Evolutionary conservation across 148 eudicot genomes (phyloP), one percentile per base, ranked within the genome.

Genomic region (Pharnaceum exiguum): DNA sequence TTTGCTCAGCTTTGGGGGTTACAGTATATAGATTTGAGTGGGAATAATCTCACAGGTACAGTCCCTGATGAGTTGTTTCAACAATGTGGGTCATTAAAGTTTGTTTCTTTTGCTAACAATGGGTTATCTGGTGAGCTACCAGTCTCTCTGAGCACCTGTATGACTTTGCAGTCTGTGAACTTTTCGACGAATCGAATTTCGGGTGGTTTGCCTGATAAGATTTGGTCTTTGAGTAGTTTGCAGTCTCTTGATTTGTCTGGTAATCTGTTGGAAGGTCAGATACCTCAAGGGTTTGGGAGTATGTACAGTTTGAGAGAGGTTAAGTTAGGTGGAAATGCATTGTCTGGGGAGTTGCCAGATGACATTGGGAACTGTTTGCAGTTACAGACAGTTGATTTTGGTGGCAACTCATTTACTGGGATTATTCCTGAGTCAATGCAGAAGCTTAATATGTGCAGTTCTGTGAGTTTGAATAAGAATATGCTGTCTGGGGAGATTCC

Each of bases 141-240:
- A 15, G 58, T 71, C 28, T 70, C 85, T 66, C 56, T 90, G 22
- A 46, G 60, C 30, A 75, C 83, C 5, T 90, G 97, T 65, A 76
- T 74, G 67, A 72, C 77, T 15, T 65, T 90, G 13, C 71, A 70
- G 59, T 57, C 61, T 32, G 69, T 79, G 33, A 75, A 90, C 63
- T 69, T 90, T 11, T 87, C 95, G 0, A 75, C 80, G 5, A 89
- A 89, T 58, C 72, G 45, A 12, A 56, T 89, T 46, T 81, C 90
- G 5, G 96, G 95, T 30, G 60, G 55, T 23, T 68, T 89, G 36
- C 83, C 81, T 21, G 65, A 67, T 30, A 77, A 68, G 30, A 69
- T 89, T 26, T 83, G 97, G 93, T 82, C 90, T 69, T 68, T 84
- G 71, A 69, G 48, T 62, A 72, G 81, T 10, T 70, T 90, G 21